Percentiles rank a stretch among this genome's conserved stretches.
Conservation (phyloP, 768 basidiomycete species). For the Suillus variegatus region DNA sequence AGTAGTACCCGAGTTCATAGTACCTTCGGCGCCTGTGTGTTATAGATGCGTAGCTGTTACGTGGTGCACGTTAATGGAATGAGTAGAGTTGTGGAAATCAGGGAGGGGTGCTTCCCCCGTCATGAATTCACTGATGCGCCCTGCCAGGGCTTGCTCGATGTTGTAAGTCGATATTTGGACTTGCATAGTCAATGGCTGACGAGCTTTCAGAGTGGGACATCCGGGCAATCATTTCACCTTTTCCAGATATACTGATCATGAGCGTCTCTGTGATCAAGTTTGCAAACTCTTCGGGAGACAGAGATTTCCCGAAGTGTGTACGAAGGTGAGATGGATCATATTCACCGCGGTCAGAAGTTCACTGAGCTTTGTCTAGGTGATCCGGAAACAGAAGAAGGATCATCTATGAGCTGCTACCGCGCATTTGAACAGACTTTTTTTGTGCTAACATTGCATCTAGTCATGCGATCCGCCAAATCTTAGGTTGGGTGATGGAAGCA, state of each 20-base stretch:
- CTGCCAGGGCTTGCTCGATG: slow-evolving; percentile 41
- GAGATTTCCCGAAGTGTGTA: slow-evolving; percentile 55
- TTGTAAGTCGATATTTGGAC: slow-evolving; percentile 36
- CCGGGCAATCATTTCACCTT: slow-evolving; percentile 42
- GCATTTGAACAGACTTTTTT: too few relatives aligned
- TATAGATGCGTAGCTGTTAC: neutral
- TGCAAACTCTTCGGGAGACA: too few relatives aligned
- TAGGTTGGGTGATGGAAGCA: too few relatives aligned
- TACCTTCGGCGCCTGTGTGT: neutral
- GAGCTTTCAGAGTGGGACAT: slow-evolving; percentile 53
- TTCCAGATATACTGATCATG: slow-evolving; percentile 50
- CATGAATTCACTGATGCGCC: too few relatives aligned
- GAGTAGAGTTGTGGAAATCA: too few relatives aligned
- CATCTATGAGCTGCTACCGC: too few relatives aligned
- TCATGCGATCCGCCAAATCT: too few relatives aligned
- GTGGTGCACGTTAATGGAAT: too few relatives aligned
- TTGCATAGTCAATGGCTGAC: neutral
- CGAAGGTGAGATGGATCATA: slow-evolving; percentile 40
- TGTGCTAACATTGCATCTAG: too few relatives aligned
- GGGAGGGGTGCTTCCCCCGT: too few relatives aligned
- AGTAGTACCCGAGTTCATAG: neutral
- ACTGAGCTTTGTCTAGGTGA: too few relatives aligned
- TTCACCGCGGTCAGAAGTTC: neutral
- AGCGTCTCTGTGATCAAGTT: slow-evolving; percentile 54
- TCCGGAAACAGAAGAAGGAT: too few relatives aligned